Percentiles rank a stretch among this genome's conserved stretches.
phyloP scores from a whole-genome alignment of 1,284 basidiomycete genomes.

The Ustilago esculenta region DNA sequence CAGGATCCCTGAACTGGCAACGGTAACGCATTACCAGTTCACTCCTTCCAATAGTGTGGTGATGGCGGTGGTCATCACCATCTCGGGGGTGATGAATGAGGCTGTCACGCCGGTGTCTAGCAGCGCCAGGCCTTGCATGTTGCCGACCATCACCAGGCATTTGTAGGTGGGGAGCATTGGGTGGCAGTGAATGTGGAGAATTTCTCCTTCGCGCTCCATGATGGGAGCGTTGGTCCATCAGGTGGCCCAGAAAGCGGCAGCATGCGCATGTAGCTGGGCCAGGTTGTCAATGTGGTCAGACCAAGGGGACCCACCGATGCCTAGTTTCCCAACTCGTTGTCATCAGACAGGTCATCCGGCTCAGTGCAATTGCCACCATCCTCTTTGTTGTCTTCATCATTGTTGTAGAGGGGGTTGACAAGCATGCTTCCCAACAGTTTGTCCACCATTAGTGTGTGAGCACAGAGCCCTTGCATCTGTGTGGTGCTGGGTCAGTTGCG shows the following conservation, averaged over 20 bases:
- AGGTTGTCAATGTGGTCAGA: neutral
- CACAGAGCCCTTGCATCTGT: neutral
- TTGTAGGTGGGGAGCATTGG: no score
- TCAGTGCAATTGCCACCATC: neutral
- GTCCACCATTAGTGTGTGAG: neutral
- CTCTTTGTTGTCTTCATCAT: neutral
- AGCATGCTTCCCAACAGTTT: neutral
- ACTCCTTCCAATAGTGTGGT: no score
- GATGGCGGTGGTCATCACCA: no score
- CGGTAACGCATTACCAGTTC: no score
- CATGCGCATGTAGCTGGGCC: neutral
- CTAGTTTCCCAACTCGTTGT: neutral
- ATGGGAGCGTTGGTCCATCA: neutral
- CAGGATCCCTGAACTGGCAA: no score
- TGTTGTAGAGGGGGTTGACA: neutral
- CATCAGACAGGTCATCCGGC: neutral
- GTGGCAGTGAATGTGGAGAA: no score
- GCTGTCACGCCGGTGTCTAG: no score
- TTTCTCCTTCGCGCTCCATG: neutral
- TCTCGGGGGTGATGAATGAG: no score
- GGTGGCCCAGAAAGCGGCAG: neutral
- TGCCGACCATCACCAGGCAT: neutral
- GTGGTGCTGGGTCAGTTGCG: neutral
- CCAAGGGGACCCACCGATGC: neutral
- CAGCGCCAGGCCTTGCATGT: neutral